These are phyloP conservation scores for Pseudogymnoascus sp. DNA, from an alignment of 2,329 filamentous ascomycete species.

Conservation along the genomic window DNA sequence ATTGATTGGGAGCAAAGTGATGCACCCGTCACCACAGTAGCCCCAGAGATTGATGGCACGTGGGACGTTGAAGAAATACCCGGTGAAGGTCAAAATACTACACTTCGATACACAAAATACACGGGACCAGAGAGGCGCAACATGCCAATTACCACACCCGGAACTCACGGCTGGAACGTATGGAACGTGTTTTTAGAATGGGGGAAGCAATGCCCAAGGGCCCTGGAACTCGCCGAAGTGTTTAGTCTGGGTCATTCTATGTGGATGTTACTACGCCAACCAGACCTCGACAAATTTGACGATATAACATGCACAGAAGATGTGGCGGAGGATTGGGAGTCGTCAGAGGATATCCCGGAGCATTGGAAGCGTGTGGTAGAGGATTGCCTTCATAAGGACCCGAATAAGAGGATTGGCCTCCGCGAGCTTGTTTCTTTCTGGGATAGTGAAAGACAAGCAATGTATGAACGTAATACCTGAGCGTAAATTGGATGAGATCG, in stretches of 20 bases:
- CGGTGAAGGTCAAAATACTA: neutral
- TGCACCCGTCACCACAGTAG: slow-evolving; percentile 19
- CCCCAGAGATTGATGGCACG: neutral
- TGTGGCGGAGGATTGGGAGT: neutral
- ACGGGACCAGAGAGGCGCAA: neutral
- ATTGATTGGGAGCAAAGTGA: slow-evolving; percentile 27
- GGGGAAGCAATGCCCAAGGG: neutral
- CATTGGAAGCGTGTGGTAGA: neutral
- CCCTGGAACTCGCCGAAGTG: neutral
- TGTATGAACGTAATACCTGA: neutral
- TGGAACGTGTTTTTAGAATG: neutral
- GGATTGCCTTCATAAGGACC: neutral
- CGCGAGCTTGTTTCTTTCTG: neutral
- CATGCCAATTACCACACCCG: neutral
- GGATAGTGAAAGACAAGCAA: neutral
- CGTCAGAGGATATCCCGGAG: neutral
- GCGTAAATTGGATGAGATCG: neutral
- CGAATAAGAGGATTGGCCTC: neutral
- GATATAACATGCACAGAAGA: neutral
- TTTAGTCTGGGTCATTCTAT: neutral
- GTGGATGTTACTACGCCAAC: neutral
- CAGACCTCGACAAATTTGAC: neutral
- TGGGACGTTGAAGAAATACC: neutral
- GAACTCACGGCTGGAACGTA: neutral
- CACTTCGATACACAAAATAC: neutral